A percentile compares a stretch with the other conserved stretches of the same genome.
Evolutionary conservation across 179 eudicot genomes (phyloP).

Genomic region (Amaranthus tricolor): DNA sequence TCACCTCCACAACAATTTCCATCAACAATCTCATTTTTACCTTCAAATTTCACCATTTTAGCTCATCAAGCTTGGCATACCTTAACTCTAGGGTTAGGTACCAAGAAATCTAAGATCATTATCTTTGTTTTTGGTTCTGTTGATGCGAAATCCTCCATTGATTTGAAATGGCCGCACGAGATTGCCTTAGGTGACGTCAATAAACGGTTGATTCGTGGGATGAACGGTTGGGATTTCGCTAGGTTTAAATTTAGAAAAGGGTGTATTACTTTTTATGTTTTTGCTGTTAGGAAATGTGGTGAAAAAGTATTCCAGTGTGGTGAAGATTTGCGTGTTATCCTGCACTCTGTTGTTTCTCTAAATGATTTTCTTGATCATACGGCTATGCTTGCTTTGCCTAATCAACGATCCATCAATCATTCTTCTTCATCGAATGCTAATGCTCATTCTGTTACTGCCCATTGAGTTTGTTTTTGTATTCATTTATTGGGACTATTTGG

Average conservation of each 20-base stretch:
- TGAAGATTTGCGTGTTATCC: slow-evolving; percentile 58
- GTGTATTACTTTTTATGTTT: slow-evolving; percentile 80
- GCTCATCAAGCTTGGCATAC: slow-evolving; percentile 99
- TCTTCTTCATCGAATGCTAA: background rate
- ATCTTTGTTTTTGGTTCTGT: slow-evolving; percentile 73
- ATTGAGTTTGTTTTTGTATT: slow-evolving; percentile 7
- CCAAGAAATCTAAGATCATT: slow-evolving; percentile 78
- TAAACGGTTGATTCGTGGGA: slow-evolving; percentile 49
- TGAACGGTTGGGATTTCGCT: slow-evolving; percentile 66
- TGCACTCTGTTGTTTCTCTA: slow-evolving; percentile 59
- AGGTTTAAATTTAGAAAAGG: slow-evolving; percentile 92
- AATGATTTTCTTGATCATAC: slow-evolving; percentile 92
- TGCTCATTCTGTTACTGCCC: slow-evolving; percentile 31
- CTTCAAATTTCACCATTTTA: slow-evolving; percentile 86
- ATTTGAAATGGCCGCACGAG: slow-evolving; percentile 69
- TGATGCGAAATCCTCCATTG: slow-evolving; percentile 34
- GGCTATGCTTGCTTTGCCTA: slow-evolving; percentile 89
- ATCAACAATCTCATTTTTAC: slow-evolving; percentile 65
- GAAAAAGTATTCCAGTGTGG: slow-evolving; percentile 41
- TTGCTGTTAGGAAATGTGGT: slow-evolving; percentile 55
- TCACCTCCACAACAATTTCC: slow-evolving; percentile 38
- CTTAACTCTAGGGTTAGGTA: slow-evolving; percentile 83
- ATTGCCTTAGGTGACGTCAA: slow-evolving; percentile 85
- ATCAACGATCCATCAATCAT: slow-evolving; percentile 55
- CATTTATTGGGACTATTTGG: background rate